Conservation (phyloP, 1,139 yeast species). For the Blastobotrys niveus region DNA sequence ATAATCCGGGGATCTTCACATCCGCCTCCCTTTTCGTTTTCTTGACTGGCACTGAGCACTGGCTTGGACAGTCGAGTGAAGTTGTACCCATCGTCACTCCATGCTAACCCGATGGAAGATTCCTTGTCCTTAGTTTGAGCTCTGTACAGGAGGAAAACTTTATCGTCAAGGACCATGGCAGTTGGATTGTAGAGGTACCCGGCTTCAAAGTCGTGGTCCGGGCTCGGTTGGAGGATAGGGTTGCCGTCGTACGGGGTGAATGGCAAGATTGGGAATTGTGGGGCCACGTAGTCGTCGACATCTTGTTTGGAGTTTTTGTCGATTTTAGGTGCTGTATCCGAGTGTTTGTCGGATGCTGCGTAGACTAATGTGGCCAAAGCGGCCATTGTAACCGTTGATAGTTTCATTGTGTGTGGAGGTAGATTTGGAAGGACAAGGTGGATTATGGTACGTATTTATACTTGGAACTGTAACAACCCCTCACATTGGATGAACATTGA, state of each 20-base stretch:
- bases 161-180: slow-evolving; percentile 16
- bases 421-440: too few species aligned
- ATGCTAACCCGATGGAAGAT: slow-evolving; percentile 14
- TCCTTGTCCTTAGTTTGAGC: slow-evolving; percentile 12
- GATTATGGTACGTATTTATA: too few species aligned
- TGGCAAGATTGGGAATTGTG: slow-evolving; percentile 16
- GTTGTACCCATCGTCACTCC: slow-evolving; percentile 16
- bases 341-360: neutral
- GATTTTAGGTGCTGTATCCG: neutral
- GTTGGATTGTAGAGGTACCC: slow-evolving; percentile 17
- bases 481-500: too few species aligned
- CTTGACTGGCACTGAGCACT: slow-evolving; percentile 9
- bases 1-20: slow-evolving; percentile 16
- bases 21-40: slow-evolving; percentile 15
- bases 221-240: slow-evolving; percentile 14
- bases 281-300: slow-evolving; percentile 7
- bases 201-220: slow-evolving; percentile 10
- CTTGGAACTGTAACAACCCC: too few species aligned
- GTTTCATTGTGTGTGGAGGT: too few species aligned
- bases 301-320: slow-evolving; percentile 2
- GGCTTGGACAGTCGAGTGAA: slow-evolving; percentile 14
- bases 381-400: too few species aligned
- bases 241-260: slow-evolving; percentile 12
- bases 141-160: slow-evolving; percentile 15
- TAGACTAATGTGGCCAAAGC: neutral